These are phyloP conservation scores for Pseudofabraea citricarpa DNA, from an alignment of 2,329 filamentous ascomycete genomes.

Conservation along the genomic window DNA sequence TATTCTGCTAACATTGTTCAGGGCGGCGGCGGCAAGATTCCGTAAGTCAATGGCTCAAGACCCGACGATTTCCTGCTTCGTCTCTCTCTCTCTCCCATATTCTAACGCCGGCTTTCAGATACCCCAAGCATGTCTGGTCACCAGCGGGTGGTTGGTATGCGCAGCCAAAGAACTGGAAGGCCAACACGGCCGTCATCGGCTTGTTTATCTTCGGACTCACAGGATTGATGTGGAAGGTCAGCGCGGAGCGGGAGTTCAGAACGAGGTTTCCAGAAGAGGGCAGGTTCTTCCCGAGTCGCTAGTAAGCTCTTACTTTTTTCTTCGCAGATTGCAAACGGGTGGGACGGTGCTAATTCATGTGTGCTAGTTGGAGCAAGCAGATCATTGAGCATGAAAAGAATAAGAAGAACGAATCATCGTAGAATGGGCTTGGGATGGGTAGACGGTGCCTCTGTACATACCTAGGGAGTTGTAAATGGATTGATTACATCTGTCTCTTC, in stretches of 20 bases:
- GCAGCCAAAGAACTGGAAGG: slow-evolving; percentile 91
- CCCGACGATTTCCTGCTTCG: slow-evolving; percentile 6
- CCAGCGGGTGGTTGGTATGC: slow-evolving; percentile 96
- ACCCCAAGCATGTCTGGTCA: slow-evolving; percentile 99
- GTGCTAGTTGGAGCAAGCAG: slow-evolving; percentile 63
- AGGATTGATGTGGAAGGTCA: slow-evolving; percentile 64
- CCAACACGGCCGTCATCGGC: slow-evolving; percentile 77
- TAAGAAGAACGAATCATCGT: slow-evolving; percentile 20
- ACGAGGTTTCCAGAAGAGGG: slow-evolving; percentile 71
- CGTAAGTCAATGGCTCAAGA: slow-evolving; percentile 53
- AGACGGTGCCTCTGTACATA: slow-evolving; percentile 20
- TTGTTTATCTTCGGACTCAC: slow-evolving; percentile 64
- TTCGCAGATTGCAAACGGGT: not conserved
- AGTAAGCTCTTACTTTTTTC: slow-evolving; percentile 50
- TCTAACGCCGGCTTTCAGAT: slow-evolving; percentile 47
- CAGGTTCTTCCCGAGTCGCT: slow-evolving; percentile 79
- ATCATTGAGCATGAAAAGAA: slow-evolving; percentile 64
- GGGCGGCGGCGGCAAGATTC: slow-evolving; percentile 78
- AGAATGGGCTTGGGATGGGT: not conserved
- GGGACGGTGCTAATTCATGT: slow-evolving; percentile 22
- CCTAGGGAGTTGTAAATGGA: slow-evolving; percentile 19
- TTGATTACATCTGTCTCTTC: not conserved
- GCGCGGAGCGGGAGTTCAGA: slow-evolving; percentile 68
- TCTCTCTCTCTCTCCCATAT: slow-evolving; percentile 12
- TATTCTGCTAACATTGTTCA: slow-evolving; percentile 39